phyloP scores from a whole-genome alignment of 2,329 filamentous ascomycete species.

The Pseudogymnoascus sp. region DNA sequence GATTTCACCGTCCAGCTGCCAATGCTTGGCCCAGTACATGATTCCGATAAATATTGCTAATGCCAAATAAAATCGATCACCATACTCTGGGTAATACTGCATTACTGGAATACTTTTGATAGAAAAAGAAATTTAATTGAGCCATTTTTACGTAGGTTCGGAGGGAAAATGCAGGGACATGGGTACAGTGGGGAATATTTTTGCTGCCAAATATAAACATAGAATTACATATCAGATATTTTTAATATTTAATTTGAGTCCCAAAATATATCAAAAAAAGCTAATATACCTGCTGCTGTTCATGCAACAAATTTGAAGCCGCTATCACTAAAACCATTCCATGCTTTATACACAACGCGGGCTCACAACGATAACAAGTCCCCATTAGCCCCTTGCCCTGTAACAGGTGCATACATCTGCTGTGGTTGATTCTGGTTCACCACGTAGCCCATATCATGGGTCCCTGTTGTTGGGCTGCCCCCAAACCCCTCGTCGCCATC shows the following conservation, averaged over 20 bases:
- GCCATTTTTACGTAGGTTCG: not conserved
- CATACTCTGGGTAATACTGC: not conserved
- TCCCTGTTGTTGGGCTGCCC: conserved; percentile 40
- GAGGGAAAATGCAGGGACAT: not conserved
- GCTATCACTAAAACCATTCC: conserved; percentile 1
- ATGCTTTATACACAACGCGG: not conserved
- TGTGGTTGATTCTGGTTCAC: conserved; percentile 78
- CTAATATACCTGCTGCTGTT: not conserved
- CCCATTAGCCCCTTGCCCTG: conserved; percentile 57
- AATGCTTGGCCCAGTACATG: not conserved
- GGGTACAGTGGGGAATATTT: not conserved
- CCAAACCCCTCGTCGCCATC: conserved; percentile 58
- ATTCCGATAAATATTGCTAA: conserved; percentile 8
- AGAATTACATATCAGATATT: not conserved
- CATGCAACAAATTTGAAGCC: not conserved
- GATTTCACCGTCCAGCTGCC: not conserved
- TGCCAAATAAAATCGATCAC: not conserved
- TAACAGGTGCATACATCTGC: conserved; percentile 63
- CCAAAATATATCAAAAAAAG: not conserved
- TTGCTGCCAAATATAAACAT: not conserved
- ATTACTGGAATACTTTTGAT: not conserved
- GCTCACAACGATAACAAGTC: conserved; percentile 60
- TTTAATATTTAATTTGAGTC: not conserved
- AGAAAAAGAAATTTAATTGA: not conserved
- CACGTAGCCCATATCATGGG: conserved; percentile 52